Base-by-base conservation (phyloP, 768 basidiomycete species). In the Serendipita vermifera region DNA sequence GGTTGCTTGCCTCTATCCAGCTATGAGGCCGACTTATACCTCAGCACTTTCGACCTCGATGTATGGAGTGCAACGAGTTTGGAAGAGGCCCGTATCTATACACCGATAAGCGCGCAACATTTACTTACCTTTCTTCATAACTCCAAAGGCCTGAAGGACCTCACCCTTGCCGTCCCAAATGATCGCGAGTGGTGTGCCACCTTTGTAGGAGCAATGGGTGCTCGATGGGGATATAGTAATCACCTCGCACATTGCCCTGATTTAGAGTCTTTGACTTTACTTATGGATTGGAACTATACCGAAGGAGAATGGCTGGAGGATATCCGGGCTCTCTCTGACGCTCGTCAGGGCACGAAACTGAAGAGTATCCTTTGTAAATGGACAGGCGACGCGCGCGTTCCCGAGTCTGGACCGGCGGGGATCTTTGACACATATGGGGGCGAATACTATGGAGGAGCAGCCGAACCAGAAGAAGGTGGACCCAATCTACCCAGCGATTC, bases 261-360 rank as follows among this genome's bases (percentile, higher is more conserved):
- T 22, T n/a, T 51, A 7, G 46, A 51, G 17, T 22, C 26, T 9
- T 31, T 51, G 9, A 51, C 46, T 22, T 51, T 51, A 31, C 24
- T 2, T 4, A 51, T 51, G 17, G 22, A 51, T n/a, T 22, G 9
- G 17, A 7, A 15, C 7, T 51, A 31, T 22, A 11, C 32, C 17
- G 46, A 51, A 22, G 46, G 46, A 22, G 46, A 15, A 20, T 51
- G 46, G 46, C n/a, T n/a, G 32, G 32, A 22, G 17, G 46, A 51
- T 5, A n/a, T n/a, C n/a, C n/a, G n/a, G n/a, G n/a, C n/a, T n/a
- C n/a, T n/a, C n/a, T n/a, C 24, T 51, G 46, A 51, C n/a, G 24
- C 17, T 27, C 22, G 5, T 51, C 46, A 51, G 26, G 46, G 22
- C 46, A 22, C 22, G 22, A 22, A 29, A 22, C 17, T 51, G 22